These are phyloP conservation scores for Sporothrix globosa DNA, from an alignment of 2,329 filamentous ascomycete genomes.

Conservation along the genomic window DNA sequence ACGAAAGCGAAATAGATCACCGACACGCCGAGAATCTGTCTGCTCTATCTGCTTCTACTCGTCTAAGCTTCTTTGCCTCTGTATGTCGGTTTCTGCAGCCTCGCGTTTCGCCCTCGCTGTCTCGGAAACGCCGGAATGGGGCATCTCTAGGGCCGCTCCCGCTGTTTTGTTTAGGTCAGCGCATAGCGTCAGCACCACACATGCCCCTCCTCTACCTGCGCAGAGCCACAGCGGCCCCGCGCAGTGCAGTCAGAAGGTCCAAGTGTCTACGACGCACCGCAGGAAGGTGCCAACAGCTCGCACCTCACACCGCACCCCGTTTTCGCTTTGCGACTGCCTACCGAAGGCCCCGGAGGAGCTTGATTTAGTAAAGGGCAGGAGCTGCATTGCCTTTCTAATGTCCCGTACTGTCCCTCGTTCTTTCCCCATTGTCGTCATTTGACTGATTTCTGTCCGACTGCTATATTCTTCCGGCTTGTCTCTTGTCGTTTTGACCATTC, in stretches of 20 bases:
- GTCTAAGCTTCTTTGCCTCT: not conserved
- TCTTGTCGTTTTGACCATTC: not conserved
- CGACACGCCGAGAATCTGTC: not conserved
- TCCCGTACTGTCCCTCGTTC: not conserved
- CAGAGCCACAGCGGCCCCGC: not conserved
- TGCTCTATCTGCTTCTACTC: not conserved
- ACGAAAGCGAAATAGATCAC: not conserved
- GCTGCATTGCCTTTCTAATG: not conserved
- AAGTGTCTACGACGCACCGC: not conserved
- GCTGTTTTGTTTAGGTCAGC: not conserved
- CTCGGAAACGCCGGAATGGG: constrained; percentile 26
- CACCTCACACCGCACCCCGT: not conserved
- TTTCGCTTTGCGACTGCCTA: not conserved
- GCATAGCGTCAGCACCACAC: constrained; percentile 9
- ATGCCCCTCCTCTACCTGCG: constrained; percentile 9
- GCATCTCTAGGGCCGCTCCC: not conserved
- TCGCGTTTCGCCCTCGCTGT: constrained; percentile 9
- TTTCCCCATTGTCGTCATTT: constrained; percentile 18
- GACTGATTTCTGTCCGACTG: constrained; percentile 7
- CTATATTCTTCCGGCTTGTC: not conserved
- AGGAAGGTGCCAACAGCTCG: constrained; percentile 1
- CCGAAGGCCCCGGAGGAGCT: constrained; percentile 12
- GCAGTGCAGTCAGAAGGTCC: not conserved
- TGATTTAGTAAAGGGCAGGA: not conserved
- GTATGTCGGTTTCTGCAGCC: not conserved